Evolutionary conservation across 345 rosid species (phyloP).

Genomic region (Eucalyptus cloeziana): DNA sequence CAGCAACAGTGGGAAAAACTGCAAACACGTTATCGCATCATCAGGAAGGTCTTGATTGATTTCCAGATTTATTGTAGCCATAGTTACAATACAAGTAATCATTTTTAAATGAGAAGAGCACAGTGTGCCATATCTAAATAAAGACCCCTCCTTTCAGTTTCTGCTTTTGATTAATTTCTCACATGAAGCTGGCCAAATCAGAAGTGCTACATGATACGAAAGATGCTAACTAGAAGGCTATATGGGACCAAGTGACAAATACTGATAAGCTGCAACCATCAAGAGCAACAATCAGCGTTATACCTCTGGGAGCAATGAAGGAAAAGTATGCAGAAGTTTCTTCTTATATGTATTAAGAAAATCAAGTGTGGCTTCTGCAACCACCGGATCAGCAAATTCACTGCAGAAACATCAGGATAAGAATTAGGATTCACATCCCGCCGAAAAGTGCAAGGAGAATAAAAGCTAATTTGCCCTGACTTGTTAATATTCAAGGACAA

Average conservation of each 20-base stretch:
- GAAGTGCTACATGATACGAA: neutral
- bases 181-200: neutral
- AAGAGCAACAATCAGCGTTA: neutral
- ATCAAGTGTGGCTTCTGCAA: conserved; percentile 86
- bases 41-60: neutral
- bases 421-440: neutral
- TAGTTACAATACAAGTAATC: neutral
- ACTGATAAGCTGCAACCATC: neutral
- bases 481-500: neutral
- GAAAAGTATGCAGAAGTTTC: conserved; percentile 51
- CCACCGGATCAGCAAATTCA: conserved; percentile 87
- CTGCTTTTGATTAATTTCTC: neutral
- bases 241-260: neutral
- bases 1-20: conserved; percentile 91
- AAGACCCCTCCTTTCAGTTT: neutral
- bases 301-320: conserved; percentile 86
- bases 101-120: neutral
- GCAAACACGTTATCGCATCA: conserved; percentile 3
- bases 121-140: neutral
- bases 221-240: neutral
- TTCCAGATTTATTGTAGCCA: neutral
- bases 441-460: neutral
- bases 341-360: conserved; percentile 60
- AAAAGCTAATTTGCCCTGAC: neutral
- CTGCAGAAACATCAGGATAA: conserved; percentile 31